phyloP scores from a whole-genome alignment of 2,329 filamentous ascomycete genomes.

The Penicillium sp. region DNA sequence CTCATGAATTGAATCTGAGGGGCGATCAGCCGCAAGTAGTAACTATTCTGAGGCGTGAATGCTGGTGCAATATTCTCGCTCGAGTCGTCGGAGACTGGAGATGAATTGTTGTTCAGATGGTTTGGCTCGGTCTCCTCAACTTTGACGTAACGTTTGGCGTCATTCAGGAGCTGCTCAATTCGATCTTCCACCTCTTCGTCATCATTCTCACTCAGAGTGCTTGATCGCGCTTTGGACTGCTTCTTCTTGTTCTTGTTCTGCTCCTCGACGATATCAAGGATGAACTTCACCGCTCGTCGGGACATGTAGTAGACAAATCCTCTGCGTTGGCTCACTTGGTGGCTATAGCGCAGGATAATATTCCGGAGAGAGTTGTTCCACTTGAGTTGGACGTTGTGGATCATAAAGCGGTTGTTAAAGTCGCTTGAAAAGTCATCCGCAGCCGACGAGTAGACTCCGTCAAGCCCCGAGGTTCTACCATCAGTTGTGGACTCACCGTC shows the following conservation, averaged over 20 bases:
- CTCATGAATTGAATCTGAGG: conserved; percentile 98
- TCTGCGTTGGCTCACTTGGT: conserved; percentile 90
- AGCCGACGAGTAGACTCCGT: conserved; percentile 60
- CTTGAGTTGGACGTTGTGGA: conserved; percentile 95
- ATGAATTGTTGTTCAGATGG: conserved; percentile 38
- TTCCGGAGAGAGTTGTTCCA: conserved; percentile 97
- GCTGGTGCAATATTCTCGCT: conserved; percentile 75
- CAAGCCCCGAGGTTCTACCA: conserved; percentile 47
- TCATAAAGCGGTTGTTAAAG: conserved; percentile 96
- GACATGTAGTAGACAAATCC: conserved; percentile 99
- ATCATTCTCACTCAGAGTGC: conserved; percentile 42
- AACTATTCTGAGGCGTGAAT: conserved; percentile 86
- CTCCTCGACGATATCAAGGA: conserved; percentile 93
- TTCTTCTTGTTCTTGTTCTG: conserved; percentile 66
- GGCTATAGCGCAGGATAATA: conserved; percentile 93
- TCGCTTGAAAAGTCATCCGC: conserved; percentile 82
- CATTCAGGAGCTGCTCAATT: conserved; percentile 76
- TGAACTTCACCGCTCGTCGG: conserved; percentile 91
- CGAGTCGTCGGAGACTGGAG: conserved; percentile 46
- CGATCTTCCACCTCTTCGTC: conserved; percentile 69
- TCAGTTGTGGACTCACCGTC: conserved; percentile 46
- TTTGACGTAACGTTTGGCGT: conserved; percentile 75
- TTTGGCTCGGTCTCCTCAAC: conserved; percentile 54
- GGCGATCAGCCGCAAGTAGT: conserved; percentile 89
- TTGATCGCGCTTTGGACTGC: conserved; percentile 29